Conservation (phyloP, 1,284 basidiomycete genomes). For the Pseudozyma thailandica region DNA sequence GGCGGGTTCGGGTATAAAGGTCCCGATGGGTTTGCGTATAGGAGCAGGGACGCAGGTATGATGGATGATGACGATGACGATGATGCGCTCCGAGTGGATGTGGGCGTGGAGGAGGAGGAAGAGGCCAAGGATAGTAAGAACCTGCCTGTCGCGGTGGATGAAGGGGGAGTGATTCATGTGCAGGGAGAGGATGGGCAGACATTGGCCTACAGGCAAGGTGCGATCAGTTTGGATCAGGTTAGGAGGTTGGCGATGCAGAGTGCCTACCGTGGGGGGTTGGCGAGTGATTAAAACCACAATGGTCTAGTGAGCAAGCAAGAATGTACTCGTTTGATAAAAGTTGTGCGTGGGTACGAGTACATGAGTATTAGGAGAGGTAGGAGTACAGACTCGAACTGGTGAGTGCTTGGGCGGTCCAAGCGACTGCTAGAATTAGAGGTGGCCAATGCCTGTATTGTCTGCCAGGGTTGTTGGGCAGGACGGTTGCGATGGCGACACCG, state of each 20-base stretch:
- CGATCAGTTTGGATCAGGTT: slow-evolving; percentile 64
- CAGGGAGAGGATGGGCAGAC: slow-evolving; percentile 65
- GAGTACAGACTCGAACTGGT: slow-evolving; percentile 9
- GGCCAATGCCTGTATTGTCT: slow-evolving; percentile 59
- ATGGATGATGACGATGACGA: slow-evolving; percentile 62
- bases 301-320: background rate
- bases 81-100: slow-evolving; percentile 54
- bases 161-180: slow-evolving; percentile 56
- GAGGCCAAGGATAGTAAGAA: slow-evolving; percentile 26
- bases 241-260: slow-evolving; percentile 56
- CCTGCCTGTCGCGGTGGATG: slow-evolving; percentile 42
- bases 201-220: slow-evolving; percentile 60
- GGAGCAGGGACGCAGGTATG: slow-evolving; percentile 28
- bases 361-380: slow-evolving; percentile 3
- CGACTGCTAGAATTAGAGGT: slow-evolving; percentile 78
- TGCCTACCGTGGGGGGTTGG: slow-evolving; percentile 55
- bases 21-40: slow-evolving; percentile 32
- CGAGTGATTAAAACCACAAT: slow-evolving; percentile 71
- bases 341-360: background rate
- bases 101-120: slow-evolving; percentile 22
- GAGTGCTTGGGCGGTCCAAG: slow-evolving; percentile 74
- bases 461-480: slow-evolving; percentile 3
- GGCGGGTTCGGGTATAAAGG: slow-evolving; percentile 38
- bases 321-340: background rate
- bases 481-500: slow-evolving; percentile 25